Percentiles rank a stretch among this genome's conserved stretches.
Evolutionary conservation across 345 rosid genomes (phyloP).

Genomic region (Eutrema yunnanense): DNA sequence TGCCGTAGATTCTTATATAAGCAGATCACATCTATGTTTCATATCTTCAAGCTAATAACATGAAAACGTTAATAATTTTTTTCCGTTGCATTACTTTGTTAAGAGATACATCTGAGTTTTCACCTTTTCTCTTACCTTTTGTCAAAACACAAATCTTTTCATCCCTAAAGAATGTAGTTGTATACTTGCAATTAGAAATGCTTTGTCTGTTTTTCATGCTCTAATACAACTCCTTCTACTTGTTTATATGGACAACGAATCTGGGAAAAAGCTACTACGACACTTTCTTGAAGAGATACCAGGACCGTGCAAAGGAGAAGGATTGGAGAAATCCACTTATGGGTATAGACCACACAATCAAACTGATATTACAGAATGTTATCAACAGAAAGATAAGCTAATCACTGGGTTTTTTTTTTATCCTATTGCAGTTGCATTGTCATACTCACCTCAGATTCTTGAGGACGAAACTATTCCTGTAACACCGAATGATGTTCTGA

Average conservation of each 20-base stretch:
- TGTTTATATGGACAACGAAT: constrained; percentile 9
- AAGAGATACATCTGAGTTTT: neutral
- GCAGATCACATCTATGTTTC: neutral
- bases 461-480: constrained; percentile 64
- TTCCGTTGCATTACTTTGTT: neutral
- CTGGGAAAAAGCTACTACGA: constrained; percentile 59
- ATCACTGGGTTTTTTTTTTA: neutral
- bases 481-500: constrained; percentile 51
- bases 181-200: neutral
- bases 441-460: constrained; percentile 77
- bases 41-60: neutral
- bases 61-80: neutral
- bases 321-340: constrained; percentile 72
- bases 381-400: neutral
- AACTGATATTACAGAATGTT: neutral
- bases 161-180: neutral
- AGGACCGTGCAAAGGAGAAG: constrained; percentile 61
- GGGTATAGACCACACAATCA: constrained; percentile 36
- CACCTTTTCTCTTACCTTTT: neutral
- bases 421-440: constrained; percentile 68
- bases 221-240: constrained; percentile 2
- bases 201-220: neutral
- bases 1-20: neutral
- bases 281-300: constrained; percentile 65
- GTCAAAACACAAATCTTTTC: neutral